Conservation (phyloP, 768 basidiomycete species). For the Dacryopinax primogenitus region DNA sequence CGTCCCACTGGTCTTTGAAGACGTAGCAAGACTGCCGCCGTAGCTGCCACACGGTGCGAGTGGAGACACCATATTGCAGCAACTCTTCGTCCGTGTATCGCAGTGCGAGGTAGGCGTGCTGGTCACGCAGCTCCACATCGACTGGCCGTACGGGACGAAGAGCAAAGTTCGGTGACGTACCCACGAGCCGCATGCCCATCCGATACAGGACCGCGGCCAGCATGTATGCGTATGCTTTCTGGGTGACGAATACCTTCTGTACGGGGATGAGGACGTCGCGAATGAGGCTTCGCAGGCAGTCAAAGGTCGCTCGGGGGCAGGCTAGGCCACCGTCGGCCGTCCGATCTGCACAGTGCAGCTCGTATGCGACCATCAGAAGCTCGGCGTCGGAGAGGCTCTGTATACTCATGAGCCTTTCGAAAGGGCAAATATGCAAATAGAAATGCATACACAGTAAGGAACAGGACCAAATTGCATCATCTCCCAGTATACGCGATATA, state of each 20-base stretch:
- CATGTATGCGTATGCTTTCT: slow-evolving; percentile 1
- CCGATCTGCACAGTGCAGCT: neutral
- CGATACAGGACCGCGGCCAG: neutral
- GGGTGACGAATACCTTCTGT: neutral
- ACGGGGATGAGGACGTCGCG: neutral
- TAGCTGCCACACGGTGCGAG: neutral
- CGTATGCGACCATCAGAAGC: neutral
- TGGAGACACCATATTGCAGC: neutral
- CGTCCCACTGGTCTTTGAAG: neutral
- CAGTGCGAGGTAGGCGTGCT: neutral
- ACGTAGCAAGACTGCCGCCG: neutral
- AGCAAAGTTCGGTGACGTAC: neutral
- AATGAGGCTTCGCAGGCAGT: neutral
- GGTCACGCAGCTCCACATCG: slow-evolving; percentile 1
- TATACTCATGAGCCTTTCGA: neutral
- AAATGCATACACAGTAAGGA: neutral
- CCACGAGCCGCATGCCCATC: neutral
- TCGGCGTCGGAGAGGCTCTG: neutral
- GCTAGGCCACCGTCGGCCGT: neutral
- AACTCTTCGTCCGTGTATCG: neutral
- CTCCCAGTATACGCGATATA: neutral
- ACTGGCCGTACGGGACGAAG: neutral
- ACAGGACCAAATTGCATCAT: neutral
- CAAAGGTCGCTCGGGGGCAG: neutral
- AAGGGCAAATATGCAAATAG: neutral